A percentile compares a stretch with the other conserved stretches of the same genome.
phyloP scores from a whole-genome alignment of 106 monocot species.

The Dioscorea dumetorum region DNA sequence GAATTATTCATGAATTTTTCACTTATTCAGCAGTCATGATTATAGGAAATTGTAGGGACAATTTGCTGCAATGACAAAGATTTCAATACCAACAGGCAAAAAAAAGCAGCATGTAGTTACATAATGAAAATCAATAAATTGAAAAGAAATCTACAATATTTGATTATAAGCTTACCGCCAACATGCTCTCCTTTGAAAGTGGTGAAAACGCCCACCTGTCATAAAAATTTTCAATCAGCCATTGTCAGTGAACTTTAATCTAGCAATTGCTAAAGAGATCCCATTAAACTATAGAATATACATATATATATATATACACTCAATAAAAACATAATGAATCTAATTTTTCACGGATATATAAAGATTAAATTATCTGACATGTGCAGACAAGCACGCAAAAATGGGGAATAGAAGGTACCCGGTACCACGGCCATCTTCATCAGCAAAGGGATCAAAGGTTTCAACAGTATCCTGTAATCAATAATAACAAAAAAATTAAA shows the following conservation, averaged over 20 bases:
- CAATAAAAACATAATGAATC: not conserved
- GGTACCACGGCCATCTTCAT: constrained; percentile 67
- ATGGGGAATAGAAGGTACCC: constrained; percentile 39
- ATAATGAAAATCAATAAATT: too few relatives aligned
- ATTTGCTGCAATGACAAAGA: not conserved
- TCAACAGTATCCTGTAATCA: constrained; percentile 71
- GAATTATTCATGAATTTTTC: not conserved
- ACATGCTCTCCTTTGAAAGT: constrained; percentile 57
- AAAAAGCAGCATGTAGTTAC: not conserved
- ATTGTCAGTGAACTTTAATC: constrained; percentile 1
- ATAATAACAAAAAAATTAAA: not conserved
- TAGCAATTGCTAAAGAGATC: not conserved
- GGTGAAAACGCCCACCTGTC: constrained; percentile 90
- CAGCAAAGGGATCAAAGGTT: constrained; percentile 61
- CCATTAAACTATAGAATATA: not conserved
- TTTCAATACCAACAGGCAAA: not conserved
- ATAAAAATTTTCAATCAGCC: constrained; percentile 6
- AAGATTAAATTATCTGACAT: too few relatives aligned
- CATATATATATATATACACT: not conserved
- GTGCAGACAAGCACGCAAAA: too few relatives aligned
- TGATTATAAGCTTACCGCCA: constrained; percentile 39
- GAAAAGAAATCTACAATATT: too few relatives aligned
- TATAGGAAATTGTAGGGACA: not conserved
- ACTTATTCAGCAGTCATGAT: not conserved
- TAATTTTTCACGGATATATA: not conserved